Evolutionary conservation across 1,139 yeast species (phyloP).

Genomic region (Yamadazyma trypodendri): DNA sequence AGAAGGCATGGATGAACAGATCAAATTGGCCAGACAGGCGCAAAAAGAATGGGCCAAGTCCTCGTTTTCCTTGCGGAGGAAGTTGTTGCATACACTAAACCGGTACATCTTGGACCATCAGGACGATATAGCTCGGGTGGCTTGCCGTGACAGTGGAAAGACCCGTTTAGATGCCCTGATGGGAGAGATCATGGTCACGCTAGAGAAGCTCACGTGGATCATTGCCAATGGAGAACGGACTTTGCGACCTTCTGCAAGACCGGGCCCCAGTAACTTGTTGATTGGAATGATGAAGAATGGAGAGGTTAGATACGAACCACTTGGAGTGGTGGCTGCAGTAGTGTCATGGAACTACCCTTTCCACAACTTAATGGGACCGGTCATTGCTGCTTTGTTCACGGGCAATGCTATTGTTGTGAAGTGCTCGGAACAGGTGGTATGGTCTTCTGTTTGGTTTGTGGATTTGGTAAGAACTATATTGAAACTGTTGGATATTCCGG

Average conservation of each 20-base stretch:
- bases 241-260: constrained; percentile 69
- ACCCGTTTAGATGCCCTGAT: constrained; percentile 93
- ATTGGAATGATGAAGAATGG: constrained; percentile 77
- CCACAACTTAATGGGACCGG: constrained; percentile 90
- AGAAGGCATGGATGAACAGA: constrained; percentile 67
- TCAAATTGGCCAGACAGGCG: constrained; percentile 57
- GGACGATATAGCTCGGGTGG: constrained; percentile 82
- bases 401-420: constrained; percentile 91
- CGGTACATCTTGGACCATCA: constrained; percentile 78
- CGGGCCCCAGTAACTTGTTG: constrained; percentile 82
- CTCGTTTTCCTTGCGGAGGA: constrained; percentile 60
- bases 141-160: constrained; percentile 95
- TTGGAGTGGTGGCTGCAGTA: constrained; percentile 85
- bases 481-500: constrained; percentile 69
- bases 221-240: constrained; percentile 76
- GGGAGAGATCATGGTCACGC: constrained; percentile 93
- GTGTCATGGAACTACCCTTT: constrained; percentile 97
- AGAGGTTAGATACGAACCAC: constrained; percentile 88
- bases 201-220: constrained; percentile 90
- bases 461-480: constrained; percentile 68
- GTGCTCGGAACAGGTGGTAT: constrained; percentile 92
- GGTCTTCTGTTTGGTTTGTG: constrained; percentile 86
- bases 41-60: constrained; percentile 60
- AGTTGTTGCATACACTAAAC: constrained; percentile 67
- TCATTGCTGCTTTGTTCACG: constrained; percentile 81